phyloP scores from a whole-genome alignment of 2,329 filamentous ascomycete species.

The Pyrenophora graminea region DNA sequence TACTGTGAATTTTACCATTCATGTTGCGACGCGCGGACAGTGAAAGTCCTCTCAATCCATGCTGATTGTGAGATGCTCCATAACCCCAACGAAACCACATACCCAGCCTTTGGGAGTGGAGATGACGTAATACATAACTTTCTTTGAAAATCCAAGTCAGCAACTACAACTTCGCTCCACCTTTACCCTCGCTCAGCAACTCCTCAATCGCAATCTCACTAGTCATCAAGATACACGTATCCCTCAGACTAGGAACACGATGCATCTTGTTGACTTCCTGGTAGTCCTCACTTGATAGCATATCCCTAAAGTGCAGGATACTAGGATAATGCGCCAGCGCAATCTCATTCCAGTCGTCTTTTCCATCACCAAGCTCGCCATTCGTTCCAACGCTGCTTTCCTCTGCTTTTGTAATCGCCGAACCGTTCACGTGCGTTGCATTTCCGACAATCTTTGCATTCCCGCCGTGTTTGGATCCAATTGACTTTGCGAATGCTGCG shows the following conservation, averaged over 20 bases:
- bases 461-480: conserved; percentile 60
- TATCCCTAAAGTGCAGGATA: conserved; percentile 65
- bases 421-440: conserved; percentile 47
- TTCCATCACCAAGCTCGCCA: conserved; percentile 13
- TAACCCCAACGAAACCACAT: too few relatives aligned
- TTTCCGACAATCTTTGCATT: conserved; percentile 66
- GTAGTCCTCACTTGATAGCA: conserved; percentile 62
- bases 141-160: neutral
- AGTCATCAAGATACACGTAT: conserved; percentile 60
- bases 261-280: conserved; percentile 61
- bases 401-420: conserved; percentile 13
- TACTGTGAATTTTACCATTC: too few relatives aligned
- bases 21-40: too few relatives aligned
- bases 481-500: conserved; percentile 53
- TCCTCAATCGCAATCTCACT: conserved; percentile 52
- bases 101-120: too few relatives aligned
- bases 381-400: neutral
- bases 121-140: neutral
- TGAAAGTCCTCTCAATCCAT: too few relatives aligned
- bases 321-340: conserved; percentile 68
- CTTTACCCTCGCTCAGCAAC: conserved; percentile 6
- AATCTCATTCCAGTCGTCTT: conserved; percentile 63
- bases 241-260: conserved; percentile 56
- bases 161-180: conserved; percentile 15
- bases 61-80: too few relatives aligned